Conservation (phyloP, 1,284 basidiomycete genomes). For the Golubevia pallescens region DNA sequence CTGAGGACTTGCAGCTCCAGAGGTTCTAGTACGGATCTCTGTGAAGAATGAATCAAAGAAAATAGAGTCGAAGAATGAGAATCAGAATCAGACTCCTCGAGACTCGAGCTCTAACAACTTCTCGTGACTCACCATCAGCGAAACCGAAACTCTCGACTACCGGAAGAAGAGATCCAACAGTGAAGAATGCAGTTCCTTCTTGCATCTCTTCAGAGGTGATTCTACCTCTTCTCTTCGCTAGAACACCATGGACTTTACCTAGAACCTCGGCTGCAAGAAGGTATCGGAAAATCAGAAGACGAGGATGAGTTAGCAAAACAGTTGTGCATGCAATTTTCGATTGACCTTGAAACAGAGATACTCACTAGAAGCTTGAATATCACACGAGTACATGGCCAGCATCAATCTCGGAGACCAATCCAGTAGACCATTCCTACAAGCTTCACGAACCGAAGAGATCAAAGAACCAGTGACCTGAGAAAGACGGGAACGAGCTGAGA, state of each 20-base stretch:
- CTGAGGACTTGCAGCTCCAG: conserved; percentile 94
- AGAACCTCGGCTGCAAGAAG: conserved; percentile 84
- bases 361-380: conserved; percentile 95
- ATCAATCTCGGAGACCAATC: conserved; percentile 98
- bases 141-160: conserved; percentile 98
- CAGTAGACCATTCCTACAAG: conserved; percentile 83
- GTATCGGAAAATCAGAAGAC: no score
- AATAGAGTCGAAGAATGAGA: background rate
- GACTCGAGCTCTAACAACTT: background rate
- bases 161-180: conserved; percentile 85
- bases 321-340: no score
- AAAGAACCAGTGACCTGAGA: conserved; percentile 85
- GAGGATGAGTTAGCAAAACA: no score
- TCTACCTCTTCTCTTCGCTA: conserved; percentile 84
- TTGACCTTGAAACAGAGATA: conserved; percentile 24
- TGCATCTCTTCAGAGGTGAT: conserved; percentile 99
- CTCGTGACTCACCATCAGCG: conserved; percentile 76
- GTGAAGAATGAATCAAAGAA: conserved; percentile 3
- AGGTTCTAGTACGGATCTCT: conserved; percentile 96
- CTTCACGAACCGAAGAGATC: conserved; percentile 86
- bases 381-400: conserved; percentile 98
- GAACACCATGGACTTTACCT: conserved; percentile 95
- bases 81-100: no score
- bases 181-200: conserved; percentile 95
- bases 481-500: conserved; percentile 71